Percentiles rank a stretch among this genome's conserved stretches.
phyloP scores from a whole-genome alignment of 2,329 filamentous ascomycete species.

The Trichophyton verrucosum region DNA sequence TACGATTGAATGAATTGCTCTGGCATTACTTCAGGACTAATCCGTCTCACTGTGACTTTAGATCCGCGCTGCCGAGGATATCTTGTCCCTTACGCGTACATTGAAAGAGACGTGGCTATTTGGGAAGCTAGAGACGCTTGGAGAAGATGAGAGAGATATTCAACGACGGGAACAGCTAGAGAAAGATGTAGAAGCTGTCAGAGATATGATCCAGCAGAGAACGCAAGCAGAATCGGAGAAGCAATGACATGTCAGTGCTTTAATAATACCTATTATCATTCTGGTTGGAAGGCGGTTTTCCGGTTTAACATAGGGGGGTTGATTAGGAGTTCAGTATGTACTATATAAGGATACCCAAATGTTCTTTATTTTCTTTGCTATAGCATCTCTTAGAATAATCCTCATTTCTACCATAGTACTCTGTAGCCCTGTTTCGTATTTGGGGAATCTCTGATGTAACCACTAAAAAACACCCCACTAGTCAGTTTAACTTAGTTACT shows the following conservation, averaged over 20 bases:
- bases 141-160: constrained; percentile 29
- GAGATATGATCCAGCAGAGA: constrained; percentile 30
- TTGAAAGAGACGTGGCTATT: constrained; percentile 58
- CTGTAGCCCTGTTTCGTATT: background rate
- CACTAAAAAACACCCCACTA: background rate
- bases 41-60: constrained; percentile 15
- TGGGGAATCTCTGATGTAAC: background rate
- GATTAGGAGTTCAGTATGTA: background rate
- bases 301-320: background rate
- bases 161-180: constrained; percentile 35
- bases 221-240: constrained; percentile 15
- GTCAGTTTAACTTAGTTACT: background rate
- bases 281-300: background rate
- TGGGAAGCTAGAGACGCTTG: constrained; percentile 49
- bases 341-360: background rate
- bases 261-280: background rate
- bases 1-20: background rate
- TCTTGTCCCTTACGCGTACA: constrained; percentile 47
- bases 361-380: background rate
- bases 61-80: constrained; percentile 51
- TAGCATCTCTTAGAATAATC: too few species aligned
- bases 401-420: background rate
- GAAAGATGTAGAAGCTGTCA: constrained; percentile 36
- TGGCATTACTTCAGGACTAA: background rate
- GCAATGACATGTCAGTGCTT: background rate